Percentiles rank a stretch among this genome's conserved stretches.
Conservation (phyloP, 164 flowering plant species). For the Chimonanthus salicifolius region DNA sequence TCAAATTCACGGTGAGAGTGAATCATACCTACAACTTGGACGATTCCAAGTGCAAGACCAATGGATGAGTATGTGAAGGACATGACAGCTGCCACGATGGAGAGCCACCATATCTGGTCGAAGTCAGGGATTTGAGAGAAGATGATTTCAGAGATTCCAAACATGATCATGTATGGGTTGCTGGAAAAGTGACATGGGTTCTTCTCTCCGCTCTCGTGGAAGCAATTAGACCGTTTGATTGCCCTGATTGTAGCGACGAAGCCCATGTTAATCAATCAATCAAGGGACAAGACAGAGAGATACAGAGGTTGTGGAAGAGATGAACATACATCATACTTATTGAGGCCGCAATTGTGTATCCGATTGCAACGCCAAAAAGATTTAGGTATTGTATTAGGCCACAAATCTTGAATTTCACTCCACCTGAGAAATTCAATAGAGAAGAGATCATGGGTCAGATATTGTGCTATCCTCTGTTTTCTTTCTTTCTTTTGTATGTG, state of each 20-base stretch:
- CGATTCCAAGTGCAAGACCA: conserved; percentile 24
- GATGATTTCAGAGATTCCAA: conserved; percentile 28
- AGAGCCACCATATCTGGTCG: conserved; percentile 23
- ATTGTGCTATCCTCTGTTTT: background rate
- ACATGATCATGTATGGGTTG: conserved; percentile 51
- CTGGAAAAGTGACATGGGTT: conserved; percentile 38
- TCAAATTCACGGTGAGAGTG: background rate
- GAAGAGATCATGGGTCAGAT: background rate
- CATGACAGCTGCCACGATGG: conserved; percentile 26
- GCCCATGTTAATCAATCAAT: background rate
- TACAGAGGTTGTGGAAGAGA: background rate
- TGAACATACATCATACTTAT: conserved; percentile 40
- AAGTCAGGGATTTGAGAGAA: conserved; percentile 25
- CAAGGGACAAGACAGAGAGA: background rate
- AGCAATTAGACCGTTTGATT: conserved; percentile 43
- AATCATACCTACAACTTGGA: conserved; percentile 31
- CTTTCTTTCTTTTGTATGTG: background rate
- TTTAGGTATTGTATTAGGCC: conserved; percentile 60
- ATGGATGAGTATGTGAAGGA: conserved; percentile 24
- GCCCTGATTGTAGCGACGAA: conserved; percentile 33
- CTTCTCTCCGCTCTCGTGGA: conserved; percentile 33
- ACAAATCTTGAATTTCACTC: conserved; percentile 41
- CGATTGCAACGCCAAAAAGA: conserved; percentile 65
- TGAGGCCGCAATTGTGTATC: conserved; percentile 73
- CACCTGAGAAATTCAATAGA: conserved; percentile 33